Evolutionary conservation across 2,329 filamentous ascomycete genomes (phyloP).

Genomic region (Microcyclospora tardicrescens): DNA sequence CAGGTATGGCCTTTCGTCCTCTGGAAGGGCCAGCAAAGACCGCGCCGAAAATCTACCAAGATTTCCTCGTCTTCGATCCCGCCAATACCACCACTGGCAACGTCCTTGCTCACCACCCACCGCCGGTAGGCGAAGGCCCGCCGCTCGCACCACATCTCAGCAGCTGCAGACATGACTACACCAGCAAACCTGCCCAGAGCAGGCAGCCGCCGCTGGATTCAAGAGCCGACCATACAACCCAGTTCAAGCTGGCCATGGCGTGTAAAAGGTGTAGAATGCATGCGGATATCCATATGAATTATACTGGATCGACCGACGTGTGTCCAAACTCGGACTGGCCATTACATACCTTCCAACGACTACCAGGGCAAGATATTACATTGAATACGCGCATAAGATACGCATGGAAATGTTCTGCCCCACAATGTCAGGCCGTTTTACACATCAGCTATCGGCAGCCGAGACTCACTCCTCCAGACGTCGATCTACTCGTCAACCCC

Average conservation of each 20-base stretch:
- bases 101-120: conserved; percentile 45
- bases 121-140: conserved; percentile 32
- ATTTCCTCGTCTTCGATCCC: conserved; percentile 41
- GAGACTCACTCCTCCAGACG: conserved; percentile 35
- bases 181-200: conserved; percentile 44
- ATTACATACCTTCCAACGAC: conserved; percentile 45
- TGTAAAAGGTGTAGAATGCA: conserved; percentile 52
- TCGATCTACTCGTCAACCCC: conserved; percentile 42
- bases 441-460: conserved; percentile 41
- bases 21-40: conserved; percentile 30
- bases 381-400: conserved; percentile 23
- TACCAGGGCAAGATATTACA: conserved; percentile 6
- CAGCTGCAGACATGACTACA: conserved; percentile 48
- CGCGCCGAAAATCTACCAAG: conserved; percentile 37
- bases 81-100: conserved; percentile 26
- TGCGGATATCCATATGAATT: conserved; percentile 44
- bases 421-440: conserved; percentile 42
- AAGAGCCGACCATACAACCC: conserved; percentile 25
- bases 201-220: conserved; percentile 32
- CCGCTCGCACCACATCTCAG: conserved; percentile 23
- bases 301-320: conserved; percentile 25
- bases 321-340: conserved; percentile 39
- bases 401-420: conserved; percentile 46
- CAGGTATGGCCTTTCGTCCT: too few relatives aligned
- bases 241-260: conserved; percentile 46